These are phyloP conservation scores for Lentinula detonsa DNA, from an alignment of 768 basidiomycete species.

Conservation along the genomic window DNA sequence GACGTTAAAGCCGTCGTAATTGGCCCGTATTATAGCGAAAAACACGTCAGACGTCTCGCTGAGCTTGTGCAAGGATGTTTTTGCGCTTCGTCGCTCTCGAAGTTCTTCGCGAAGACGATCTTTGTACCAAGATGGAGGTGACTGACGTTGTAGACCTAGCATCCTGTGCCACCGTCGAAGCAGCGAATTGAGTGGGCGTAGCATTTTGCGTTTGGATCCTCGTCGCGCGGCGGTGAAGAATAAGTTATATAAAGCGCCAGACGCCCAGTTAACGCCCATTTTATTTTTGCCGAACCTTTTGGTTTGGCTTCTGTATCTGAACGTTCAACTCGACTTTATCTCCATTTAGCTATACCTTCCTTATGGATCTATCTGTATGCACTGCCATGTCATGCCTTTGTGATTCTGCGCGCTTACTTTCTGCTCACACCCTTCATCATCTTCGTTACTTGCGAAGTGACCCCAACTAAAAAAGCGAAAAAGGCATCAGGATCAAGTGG, in stretches of 20 bases:
- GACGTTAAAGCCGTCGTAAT: slow-evolving; percentile 1
- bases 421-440: no score
- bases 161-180: slow-evolving; percentile 4
- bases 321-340: no score
- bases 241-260: neutral
- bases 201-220: neutral
- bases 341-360: no score
- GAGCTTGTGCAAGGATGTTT: neutral
- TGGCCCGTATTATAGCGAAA: slow-evolving; percentile 1
- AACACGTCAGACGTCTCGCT: slow-evolving; percentile 6
- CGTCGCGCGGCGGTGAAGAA: neutral
- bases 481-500: no score
- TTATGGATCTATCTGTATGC: no score
- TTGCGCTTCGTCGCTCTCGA: slow-evolving; percentile 1
- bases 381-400: no score
- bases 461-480: no score
- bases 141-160: slow-evolving; percentile 2
- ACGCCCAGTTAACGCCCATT: neutral
- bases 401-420: no score
- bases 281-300: no score
- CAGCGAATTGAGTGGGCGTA: neutral
- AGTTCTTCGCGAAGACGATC: slow-evolving; percentile 6
- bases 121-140: slow-evolving; percentile 7
- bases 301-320: no score
- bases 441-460: no score